A percentile compares a stretch with the other conserved stretches of the same genome.
Evolutionary conservation across 2,329 filamentous ascomycete species (phyloP).

Genomic region (Diplodia intermedia): DNA sequence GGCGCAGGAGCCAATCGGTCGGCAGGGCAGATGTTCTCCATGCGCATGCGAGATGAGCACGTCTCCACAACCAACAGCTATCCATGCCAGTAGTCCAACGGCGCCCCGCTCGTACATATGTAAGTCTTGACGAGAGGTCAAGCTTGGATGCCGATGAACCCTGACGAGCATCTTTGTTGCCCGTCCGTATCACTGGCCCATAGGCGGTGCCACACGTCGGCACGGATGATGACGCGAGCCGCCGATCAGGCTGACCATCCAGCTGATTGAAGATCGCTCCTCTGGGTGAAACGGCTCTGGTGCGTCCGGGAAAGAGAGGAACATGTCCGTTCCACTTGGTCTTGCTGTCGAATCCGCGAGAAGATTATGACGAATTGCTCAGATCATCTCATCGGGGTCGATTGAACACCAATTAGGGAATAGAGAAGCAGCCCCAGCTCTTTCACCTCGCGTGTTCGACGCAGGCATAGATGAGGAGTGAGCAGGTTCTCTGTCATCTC

Average conservation of each 20-base stretch:
- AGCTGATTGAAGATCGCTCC: slow-evolving; percentile 21
- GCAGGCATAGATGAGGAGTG: neutral
- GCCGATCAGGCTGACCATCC: slow-evolving; percentile 12
- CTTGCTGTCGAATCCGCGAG: neutral
- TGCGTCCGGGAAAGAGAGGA: slow-evolving; percentile 8
- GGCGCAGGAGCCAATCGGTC: neutral
- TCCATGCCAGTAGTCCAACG: neutral
- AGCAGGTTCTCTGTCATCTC: too few relatives aligned
- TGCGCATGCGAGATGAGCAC: neutral
- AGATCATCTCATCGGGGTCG: neutral
- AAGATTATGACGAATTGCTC: neutral
- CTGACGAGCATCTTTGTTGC: slow-evolving; percentile 14
- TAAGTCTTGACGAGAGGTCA: neutral
- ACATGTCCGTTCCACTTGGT: neutral
- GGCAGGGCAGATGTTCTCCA: neutral
- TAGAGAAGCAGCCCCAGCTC: neutral
- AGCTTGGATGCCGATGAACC: neutral
- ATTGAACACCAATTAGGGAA: neutral
- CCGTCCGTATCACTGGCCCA: neutral
- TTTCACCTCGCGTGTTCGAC: neutral
- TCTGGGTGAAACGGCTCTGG: slow-evolving; percentile 13
- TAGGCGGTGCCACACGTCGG: neutral
- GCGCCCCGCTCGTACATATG: neutral
- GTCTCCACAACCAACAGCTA: neutral
- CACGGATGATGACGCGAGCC: slow-evolving; percentile 10